phyloP scores from a whole-genome alignment of 306 rosid species.

The Cyamopsis tetragonoloba region DNA sequence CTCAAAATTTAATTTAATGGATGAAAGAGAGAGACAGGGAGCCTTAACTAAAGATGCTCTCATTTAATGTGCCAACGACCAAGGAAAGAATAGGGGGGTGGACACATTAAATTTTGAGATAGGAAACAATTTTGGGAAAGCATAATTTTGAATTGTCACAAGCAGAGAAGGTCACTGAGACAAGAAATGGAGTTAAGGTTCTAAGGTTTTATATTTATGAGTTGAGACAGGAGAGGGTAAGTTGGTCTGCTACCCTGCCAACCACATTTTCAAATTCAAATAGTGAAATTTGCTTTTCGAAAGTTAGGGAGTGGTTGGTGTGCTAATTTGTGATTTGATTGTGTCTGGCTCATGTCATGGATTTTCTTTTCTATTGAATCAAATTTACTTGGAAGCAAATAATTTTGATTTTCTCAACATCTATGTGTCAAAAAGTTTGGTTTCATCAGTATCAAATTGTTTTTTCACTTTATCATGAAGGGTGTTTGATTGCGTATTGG shows the following conservation, averaged over 20 bases:
- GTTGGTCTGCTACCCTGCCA: conserved; percentile 39
- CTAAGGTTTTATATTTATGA: conserved; percentile 33
- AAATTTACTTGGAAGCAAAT: conserved; percentile 1
- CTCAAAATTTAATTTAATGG: conserved; percentile 31
- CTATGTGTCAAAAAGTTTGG: conserved; percentile 10
- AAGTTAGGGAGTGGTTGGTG: conserved; percentile 37
- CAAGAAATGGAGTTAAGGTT: conserved; percentile 28
- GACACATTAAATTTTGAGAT: conserved; percentile 35
- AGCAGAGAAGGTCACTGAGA: conserved; percentile 17
- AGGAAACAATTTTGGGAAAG: conserved; percentile 29
- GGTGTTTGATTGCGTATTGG: no score
- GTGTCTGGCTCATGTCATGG: conserved; percentile 20
- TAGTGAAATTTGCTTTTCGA: conserved; percentile 24
- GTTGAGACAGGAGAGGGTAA: conserved; percentile 22
- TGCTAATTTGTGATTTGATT: conserved; percentile 22
- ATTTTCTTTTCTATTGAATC: conserved; percentile 7
- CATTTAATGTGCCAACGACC: conserved; percentile 56
- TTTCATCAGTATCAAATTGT: conserved; percentile 6
- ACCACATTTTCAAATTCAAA: conserved; percentile 38
- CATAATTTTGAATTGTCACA: conserved; percentile 29
- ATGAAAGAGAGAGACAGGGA: conserved; percentile 19
- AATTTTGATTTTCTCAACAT: conserved; percentile 7
- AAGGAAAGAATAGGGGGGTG: conserved; percentile 30
- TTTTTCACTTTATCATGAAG: no score
- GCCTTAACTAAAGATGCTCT: conserved; percentile 36